Percentiles rank a stretch among this genome's conserved stretches.
phyloP scores from a whole-genome alignment of 805 yeast genomes.

The Saccharomycopsis selenospora region DNA sequence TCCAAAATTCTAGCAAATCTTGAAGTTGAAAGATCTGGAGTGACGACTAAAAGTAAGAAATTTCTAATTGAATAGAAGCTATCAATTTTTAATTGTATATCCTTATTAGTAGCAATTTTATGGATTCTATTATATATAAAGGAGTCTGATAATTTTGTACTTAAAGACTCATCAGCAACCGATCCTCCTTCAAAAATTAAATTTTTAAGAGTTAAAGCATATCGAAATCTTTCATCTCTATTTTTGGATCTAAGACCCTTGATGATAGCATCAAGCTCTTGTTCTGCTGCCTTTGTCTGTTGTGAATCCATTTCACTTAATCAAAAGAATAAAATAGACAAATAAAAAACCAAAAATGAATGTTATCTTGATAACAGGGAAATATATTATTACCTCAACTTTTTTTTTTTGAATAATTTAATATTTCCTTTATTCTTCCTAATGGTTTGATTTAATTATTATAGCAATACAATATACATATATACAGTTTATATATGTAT shows the following conservation, averaged over 20 bases:
- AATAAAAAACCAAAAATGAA: too few species aligned
- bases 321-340: too few species aligned
- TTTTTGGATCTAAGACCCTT: conserved; percentile 16
- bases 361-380: too few species aligned
- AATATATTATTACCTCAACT: too few species aligned
- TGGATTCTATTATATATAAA: conserved; percentile 16
- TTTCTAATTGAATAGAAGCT: conserved; percentile 14
- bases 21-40: conserved; percentile 17
- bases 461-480: too few species aligned
- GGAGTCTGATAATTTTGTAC: conserved; percentile 10
- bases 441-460: too few species aligned
- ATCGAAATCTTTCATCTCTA: conserved; percentile 12
- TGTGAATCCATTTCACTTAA: conserved; percentile 11
- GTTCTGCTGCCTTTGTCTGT: conserved; percentile 12
- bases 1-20: conserved; percentile 16
- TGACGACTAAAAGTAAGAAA: conserved; percentile 15
- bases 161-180: background rate
- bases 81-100: conserved; percentile 12
- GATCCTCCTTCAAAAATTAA: conserved; percentile 16
- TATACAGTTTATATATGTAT: too few species aligned
- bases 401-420: too few species aligned
- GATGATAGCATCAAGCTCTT: conserved; percentile 14
- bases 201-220: conserved; percentile 16
- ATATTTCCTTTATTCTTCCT: too few species aligned
- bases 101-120: conserved; percentile 14